Evolutionary conservation across 1,284 basidiomycete species (phyloP).

Genomic region (Anthracocystis walkeri): DNA sequence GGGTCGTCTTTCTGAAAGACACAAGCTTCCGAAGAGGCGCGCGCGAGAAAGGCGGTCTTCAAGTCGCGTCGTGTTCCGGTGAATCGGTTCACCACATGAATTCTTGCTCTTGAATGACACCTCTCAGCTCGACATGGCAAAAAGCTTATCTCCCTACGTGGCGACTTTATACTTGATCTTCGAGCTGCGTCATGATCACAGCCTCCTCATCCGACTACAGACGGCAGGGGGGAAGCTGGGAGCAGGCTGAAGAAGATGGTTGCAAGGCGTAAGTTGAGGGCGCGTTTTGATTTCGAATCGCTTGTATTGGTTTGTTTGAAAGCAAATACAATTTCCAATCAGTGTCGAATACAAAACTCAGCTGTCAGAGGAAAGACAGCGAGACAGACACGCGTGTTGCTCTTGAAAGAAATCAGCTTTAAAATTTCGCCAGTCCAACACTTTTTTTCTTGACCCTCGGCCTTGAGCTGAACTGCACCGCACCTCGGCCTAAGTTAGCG

Average conservation of each 20-base stretch:
- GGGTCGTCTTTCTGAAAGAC: too few species aligned
- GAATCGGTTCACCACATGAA: not conserved
- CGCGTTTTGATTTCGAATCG: not conserved
- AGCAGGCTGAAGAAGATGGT: not conserved
- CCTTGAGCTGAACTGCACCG: not conserved
- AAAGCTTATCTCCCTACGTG: too few species aligned
- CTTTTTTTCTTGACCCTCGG: slow-evolving; percentile 16
- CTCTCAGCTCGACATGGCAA: too few species aligned
- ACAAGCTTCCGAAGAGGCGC: too few species aligned
- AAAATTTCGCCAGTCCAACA: slow-evolving; percentile 26
- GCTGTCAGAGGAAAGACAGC: slow-evolving; percentile 2
- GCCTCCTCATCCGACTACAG: too few species aligned
- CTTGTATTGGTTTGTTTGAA: not conserved
- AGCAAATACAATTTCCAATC: not conserved
- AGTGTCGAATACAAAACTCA: not conserved
- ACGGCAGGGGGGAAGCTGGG: too few species aligned
- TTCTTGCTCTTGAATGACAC: too few species aligned
- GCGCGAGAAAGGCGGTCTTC: not conserved
- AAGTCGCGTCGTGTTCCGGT: slow-evolving; percentile 7
- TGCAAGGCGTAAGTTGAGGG: slow-evolving; percentile 1
- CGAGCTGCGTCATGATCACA: too few species aligned
- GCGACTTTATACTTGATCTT: too few species aligned
- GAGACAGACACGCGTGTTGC: slow-evolving; percentile 2
- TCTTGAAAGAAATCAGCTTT: slow-evolving; percentile 4
- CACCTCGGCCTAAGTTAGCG: not conserved